Base-by-base conservation (phyloP, 768 basidiomycete genomes). In the Psilocybe tampanensis region DNA sequence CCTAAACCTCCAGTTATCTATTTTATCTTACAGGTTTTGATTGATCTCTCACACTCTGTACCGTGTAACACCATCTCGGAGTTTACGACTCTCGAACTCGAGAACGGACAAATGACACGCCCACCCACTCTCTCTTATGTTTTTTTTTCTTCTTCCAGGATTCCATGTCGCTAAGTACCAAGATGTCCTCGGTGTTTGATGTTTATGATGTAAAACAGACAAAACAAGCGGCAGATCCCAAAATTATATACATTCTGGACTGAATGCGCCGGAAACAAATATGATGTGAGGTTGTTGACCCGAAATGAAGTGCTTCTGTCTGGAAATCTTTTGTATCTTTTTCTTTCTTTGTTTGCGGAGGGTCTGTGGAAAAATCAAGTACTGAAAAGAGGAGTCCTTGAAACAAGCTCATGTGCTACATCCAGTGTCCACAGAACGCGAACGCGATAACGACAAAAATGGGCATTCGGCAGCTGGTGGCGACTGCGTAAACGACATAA, bases 271-370 rank as follows among this genome's bases (percentile, higher is more conserved):
- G 50, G 42, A 33, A 52, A 47, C 19, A 51, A 55, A 52, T 41
- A 9, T 47, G 50, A 47, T 47, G 32, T 32, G 23, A 15, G 55
- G 42, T 41, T 22, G 22, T 45, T 22, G 47, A 42, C 52, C 63
- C 63, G 63, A 61, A 59, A 64, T 64, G 55, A 64, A 64, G 44
- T 44, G 36, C 60, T 59, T 64, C 58, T 55, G 52, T 36, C 45
- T 47, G 56, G 41, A 60, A 60, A 53, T 41, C 23, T 8, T 24
- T n/a, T 13, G 15, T 29, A 18, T 48, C 47, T 48, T 29, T 32
- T 32, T 17, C 19, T 48, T 8, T 51, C 48, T 50, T 33, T 22
- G 42, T 50, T 34, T 39, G 23, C 19, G 8, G 39, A 21, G n/a
- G n/a, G n/a, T n/a, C n/a, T 44, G 22, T 54, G 58, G 51, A 55